Evolutionary conservation across 305 asterid species (phyloP).

Genomic region (Fraxinus angustifolia): DNA sequence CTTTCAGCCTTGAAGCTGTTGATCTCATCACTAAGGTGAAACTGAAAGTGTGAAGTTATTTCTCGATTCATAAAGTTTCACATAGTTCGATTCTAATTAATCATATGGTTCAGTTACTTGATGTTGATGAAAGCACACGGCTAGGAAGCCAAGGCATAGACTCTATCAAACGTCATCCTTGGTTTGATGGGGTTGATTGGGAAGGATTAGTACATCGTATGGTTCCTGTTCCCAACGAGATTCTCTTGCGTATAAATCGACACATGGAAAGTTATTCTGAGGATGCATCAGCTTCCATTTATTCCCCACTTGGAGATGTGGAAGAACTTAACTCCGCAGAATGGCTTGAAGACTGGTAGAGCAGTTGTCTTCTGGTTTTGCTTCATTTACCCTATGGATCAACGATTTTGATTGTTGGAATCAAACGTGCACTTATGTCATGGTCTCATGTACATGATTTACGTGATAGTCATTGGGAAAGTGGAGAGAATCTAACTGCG

Average conservation of each 20-base stretch:
- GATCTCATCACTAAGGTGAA: slow-evolving; percentile 81
- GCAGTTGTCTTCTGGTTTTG: neutral
- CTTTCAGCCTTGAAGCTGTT: slow-evolving; percentile 58
- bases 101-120: slow-evolving; percentile 58
- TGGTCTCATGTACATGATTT: neutral
- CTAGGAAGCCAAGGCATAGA: slow-evolving; percentile 73
- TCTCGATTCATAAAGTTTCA: slow-evolving; percentile 2
- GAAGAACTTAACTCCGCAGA: slow-evolving; percentile 66
- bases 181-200: slow-evolving; percentile 83
- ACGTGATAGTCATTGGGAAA: neutral
- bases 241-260: slow-evolving; percentile 60
- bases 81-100: slow-evolving; percentile 13
- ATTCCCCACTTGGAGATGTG: slow-evolving; percentile 45
- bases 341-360: slow-evolving; percentile 92
- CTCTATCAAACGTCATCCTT: slow-evolving; percentile 70
- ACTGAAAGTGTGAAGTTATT: neutral
- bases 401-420: neutral
- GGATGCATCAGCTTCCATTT: slow-evolving; percentile 31
- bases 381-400: neutral
- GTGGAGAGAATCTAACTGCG: neutral
- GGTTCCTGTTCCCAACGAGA: slow-evolving; percentile 52
- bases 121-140: slow-evolving; percentile 74
- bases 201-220: slow-evolving; percentile 44
- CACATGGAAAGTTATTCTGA: slow-evolving; percentile 44
- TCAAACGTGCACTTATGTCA: neutral